Conservation (phyloP, 768 basidiomycete species). For the Astraeus odoratus region DNA sequence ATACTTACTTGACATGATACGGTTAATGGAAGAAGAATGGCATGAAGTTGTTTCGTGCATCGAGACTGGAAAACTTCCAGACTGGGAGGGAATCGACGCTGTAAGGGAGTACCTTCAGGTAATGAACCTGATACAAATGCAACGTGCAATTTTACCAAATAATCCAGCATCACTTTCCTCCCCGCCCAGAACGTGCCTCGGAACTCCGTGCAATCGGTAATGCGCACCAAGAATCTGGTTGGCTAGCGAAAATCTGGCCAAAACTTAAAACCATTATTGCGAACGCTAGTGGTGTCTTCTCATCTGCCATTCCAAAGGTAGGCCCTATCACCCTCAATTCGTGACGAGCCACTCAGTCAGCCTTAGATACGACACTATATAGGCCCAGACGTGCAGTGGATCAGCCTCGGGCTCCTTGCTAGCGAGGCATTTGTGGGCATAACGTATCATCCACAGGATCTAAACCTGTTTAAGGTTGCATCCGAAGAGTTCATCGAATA, state of each 20-base stretch:
- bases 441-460: neutral
- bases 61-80: constrained; percentile 3
- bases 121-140: neutral
- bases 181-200: constrained; percentile 4
- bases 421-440: neutral
- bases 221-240: neutral
- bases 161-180: constrained; percentile 2
- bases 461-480: constrained; percentile 1
- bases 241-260: constrained; percentile 6
- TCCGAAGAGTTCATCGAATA: constrained; percentile 4
- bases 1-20: constrained; percentile 1
- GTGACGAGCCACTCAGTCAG: neutral
- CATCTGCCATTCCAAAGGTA: constrained; percentile 4
- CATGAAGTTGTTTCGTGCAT: constrained; percentile 1
- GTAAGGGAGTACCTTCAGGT: constrained; percentile 1
- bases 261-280: neutral
- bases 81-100: constrained; percentile 1
- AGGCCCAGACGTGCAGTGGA: neutral
- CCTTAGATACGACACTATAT: neutral
- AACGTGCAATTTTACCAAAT: neutral
- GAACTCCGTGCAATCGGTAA: constrained; percentile 5
- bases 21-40: constrained; percentile 6
- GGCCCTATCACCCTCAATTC: neutral
- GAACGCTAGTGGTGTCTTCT: constrained; percentile 3
- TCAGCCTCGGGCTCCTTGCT: neutral